These are phyloP conservation scores for Coemansia sp. DNA, from an alignment of 192 early-diverging fungal genomes.

Conservation along the genomic window DNA sequence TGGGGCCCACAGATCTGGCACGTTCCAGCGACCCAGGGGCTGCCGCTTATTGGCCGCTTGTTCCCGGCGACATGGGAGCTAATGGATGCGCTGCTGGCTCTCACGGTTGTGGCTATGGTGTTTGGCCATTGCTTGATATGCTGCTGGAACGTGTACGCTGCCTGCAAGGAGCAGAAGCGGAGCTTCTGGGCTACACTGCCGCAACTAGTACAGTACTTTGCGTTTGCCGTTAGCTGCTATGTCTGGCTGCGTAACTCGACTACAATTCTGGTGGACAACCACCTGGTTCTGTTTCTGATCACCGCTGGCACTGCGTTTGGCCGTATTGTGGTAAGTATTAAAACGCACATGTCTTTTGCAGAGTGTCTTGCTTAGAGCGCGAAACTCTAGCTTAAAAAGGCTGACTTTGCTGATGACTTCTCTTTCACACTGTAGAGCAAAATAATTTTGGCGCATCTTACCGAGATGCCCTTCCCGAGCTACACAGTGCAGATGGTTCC, in stretches of 20 bases:
- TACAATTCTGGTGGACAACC: slow-evolving; percentile 65
- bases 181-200: slow-evolving; percentile 63
- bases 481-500: slow-evolving; percentile 80
- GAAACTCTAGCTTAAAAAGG: too few species aligned
- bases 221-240: slow-evolving; percentile 64
- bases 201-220: slow-evolving; percentile 64
- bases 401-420: background rate
- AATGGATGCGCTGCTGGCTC: slow-evolving; percentile 32
- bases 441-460: slow-evolving; percentile 88
- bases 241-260: slow-evolving; percentile 74
- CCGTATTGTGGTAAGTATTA: slow-evolving; percentile 65
- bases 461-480: slow-evolving; percentile 77
- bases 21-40: slow-evolving; percentile 33
- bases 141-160: slow-evolving; percentile 52
- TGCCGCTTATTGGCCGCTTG: slow-evolving; percentile 36
- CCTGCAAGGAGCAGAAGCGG: slow-evolving; percentile 59
- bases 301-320: slow-evolving; percentile 82
- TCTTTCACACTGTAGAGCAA: slow-evolving; percentile 58
- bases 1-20: slow-evolving; percentile 58
- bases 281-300: slow-evolving; percentile 72
- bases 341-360: background rate
- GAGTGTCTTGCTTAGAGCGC: background rate
- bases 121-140: slow-evolving; percentile 47
- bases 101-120: slow-evolving; percentile 36
- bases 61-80: slow-evolving; percentile 51